phyloP scores from a whole-genome alignment of 2,329 filamentous ascomycete genomes.

The Salinomyces thailandicus region DNA sequence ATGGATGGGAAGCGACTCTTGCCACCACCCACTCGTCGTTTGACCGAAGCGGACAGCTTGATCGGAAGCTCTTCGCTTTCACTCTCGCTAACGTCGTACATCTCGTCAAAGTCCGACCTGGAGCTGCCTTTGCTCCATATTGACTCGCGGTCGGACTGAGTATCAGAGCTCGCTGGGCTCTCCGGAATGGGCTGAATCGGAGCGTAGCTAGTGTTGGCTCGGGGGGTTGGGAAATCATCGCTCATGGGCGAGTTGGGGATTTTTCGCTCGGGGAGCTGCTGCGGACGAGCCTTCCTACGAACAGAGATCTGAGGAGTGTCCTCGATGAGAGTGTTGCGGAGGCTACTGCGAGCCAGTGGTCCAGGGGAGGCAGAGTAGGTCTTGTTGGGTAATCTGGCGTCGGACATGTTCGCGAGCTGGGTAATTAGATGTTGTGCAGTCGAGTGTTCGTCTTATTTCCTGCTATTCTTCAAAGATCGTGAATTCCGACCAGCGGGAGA shows the following conservation, averaged over 20 bases:
- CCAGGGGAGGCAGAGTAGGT: constrained; percentile 44
- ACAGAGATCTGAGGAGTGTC: constrained; percentile 35
- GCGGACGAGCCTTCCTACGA: constrained; percentile 18
- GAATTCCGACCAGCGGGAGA: constrained; percentile 10
- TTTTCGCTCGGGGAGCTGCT: constrained; percentile 25
- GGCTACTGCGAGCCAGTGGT: constrained; percentile 45
- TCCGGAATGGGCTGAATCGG: constrained; percentile 30
- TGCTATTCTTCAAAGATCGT: not conserved
- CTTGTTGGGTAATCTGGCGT: constrained; percentile 32
- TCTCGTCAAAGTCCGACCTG: constrained; percentile 68
- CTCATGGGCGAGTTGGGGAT: constrained; percentile 34
- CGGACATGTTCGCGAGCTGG: constrained; percentile 29
- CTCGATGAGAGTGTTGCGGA: constrained; percentile 56
- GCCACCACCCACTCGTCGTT: constrained; percentile 26
- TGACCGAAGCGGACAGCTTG: constrained; percentile 43
- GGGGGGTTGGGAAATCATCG: constrained; percentile 50
- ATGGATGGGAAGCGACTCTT: constrained; percentile 45
- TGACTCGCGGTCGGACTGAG: constrained; percentile 24
- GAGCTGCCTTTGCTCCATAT: constrained; percentile 55
- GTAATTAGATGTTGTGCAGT: constrained; percentile 30
- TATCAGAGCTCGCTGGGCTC: constrained; percentile 50
- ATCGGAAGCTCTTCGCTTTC: constrained; percentile 49
- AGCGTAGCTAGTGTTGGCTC: constrained; percentile 12
- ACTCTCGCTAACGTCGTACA: constrained; percentile 78
- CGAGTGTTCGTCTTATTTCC: constrained; percentile 3